A percentile compares a stretch with the other conserved stretches of the same genome.
phyloP scores from a whole-genome alignment of 768 basidiomycete genomes.

The Botryobasidium botryosum region DNA sequence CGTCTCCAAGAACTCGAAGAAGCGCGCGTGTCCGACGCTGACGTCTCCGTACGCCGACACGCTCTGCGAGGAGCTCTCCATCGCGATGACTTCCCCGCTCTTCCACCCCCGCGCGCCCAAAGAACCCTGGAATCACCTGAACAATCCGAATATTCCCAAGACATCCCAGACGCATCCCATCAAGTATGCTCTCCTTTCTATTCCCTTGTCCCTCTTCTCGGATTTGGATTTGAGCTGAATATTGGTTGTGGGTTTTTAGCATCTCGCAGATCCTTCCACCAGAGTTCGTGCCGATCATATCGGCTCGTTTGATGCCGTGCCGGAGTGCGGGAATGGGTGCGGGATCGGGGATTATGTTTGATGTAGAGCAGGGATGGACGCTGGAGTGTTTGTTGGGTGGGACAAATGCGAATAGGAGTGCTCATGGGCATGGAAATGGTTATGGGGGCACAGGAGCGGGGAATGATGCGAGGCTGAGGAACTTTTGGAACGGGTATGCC shows the following conservation, averaged over 20 bases:
- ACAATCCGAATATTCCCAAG: conserved; percentile 27
- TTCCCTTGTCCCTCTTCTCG: no score
- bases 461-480: no score
- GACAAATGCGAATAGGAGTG: conserved; percentile 7
- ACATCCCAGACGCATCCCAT: conserved; percentile 73
- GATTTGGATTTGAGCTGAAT: no score
- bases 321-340: neutral
- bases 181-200: conserved; percentile 33
- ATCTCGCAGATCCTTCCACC: conserved; percentile 49
- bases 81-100: conserved; percentile 34
- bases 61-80: conserved; percentile 33
- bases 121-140: conserved; percentile 5
- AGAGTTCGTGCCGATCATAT: conserved; percentile 35
- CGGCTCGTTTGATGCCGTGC: conserved; percentile 5
- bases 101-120: conserved; percentile 9
- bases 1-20: no score
- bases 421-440: no score
- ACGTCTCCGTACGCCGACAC: conserved; percentile 13
- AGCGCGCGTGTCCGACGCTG: neutral
- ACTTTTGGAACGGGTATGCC: no score
- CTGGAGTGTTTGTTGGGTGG: neutral
- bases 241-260: no score
- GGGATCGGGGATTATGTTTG: neutral
- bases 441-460: no score
- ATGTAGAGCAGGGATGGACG: neutral